Evolutionary conservation across 208 protist genomes (phyloP).

Genomic region (Phytomonas francai): DNA sequence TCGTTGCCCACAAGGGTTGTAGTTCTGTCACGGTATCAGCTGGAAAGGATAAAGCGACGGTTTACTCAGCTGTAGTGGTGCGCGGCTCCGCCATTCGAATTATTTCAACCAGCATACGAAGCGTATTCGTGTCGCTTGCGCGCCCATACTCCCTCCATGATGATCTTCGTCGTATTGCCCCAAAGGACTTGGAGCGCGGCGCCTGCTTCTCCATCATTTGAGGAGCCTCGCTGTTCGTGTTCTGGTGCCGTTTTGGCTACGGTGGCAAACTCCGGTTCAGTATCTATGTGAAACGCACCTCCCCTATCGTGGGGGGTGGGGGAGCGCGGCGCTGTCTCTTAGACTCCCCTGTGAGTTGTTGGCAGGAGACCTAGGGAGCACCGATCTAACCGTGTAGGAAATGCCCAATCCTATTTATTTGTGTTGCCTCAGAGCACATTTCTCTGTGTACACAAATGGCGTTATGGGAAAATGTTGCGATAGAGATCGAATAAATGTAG

Average conservation of each 20-base stretch:
- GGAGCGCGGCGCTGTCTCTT: neutral
- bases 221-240: neutral
- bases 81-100: constrained; percentile 35
- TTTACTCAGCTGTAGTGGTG: constrained; percentile 18
- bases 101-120: constrained; percentile 25
- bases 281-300: neutral
- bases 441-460: neutral
- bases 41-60: constrained; percentile 14
- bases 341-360: neutral
- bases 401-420: neutral
- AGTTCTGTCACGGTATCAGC: constrained; percentile 53
- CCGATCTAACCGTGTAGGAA: neutral
- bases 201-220: neutral
- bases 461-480: neutral
- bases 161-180: constrained; percentile 22
- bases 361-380: neutral
- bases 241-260: neutral
- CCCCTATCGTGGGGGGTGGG: neutral
- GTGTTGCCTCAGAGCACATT: neutral
- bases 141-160: constrained; percentile 43
- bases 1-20: constrained; percentile 28
- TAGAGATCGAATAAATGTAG: neutral
- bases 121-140: constrained; percentile 32
- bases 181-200: neutral
- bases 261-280: neutral